phyloP scores from a whole-genome alignment of 2,329 filamentous ascomycete genomes.

The Clonostachys chloroleuca region DNA sequence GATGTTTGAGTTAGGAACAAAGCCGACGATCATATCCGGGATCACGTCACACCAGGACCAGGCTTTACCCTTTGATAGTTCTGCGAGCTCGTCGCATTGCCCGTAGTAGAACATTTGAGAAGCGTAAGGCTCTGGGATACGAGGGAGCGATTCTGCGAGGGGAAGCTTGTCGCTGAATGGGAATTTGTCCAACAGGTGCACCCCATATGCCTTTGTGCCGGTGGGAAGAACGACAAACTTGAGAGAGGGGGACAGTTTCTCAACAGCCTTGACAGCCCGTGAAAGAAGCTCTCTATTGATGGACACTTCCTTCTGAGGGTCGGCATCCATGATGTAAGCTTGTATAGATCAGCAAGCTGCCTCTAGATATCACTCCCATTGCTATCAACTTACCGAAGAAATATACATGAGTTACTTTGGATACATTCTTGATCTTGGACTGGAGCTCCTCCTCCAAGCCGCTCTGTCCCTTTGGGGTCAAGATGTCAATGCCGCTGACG shows the following conservation, averaged over 20 bases:
- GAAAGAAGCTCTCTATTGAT: conserved; percentile 31
- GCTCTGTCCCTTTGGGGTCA: conserved; percentile 16
- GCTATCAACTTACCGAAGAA: conserved; percentile 23
- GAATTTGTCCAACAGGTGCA: conserved; percentile 18
- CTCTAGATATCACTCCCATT: neutral
- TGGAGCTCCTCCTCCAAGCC: conserved; percentile 23
- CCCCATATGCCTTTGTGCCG: conserved; percentile 31
- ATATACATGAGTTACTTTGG: conserved; percentile 34
- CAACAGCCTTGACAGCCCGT: conserved; percentile 28
- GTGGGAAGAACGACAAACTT: conserved; percentile 33
- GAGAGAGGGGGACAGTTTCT: conserved; percentile 26
- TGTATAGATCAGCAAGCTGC: neutral
- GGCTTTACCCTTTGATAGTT: conserved; percentile 24
- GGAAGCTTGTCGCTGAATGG: conserved; percentile 23
- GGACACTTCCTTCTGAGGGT: conserved; percentile 18
- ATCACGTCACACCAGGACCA: conserved; percentile 39
- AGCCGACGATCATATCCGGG: conserved; percentile 35
- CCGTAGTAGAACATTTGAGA: conserved; percentile 40
- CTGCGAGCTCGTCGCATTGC: conserved; percentile 32
- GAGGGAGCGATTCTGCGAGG: conserved; percentile 27
- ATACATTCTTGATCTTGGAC: conserved; percentile 23
- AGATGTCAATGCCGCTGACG: conserved; percentile 25
- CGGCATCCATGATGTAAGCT: conserved; percentile 27
- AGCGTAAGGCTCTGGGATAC: conserved; percentile 32
- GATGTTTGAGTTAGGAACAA: conserved; percentile 35